Conservation (phyloP, 805 yeast species). For the Yamadazyma sp. region DNA sequence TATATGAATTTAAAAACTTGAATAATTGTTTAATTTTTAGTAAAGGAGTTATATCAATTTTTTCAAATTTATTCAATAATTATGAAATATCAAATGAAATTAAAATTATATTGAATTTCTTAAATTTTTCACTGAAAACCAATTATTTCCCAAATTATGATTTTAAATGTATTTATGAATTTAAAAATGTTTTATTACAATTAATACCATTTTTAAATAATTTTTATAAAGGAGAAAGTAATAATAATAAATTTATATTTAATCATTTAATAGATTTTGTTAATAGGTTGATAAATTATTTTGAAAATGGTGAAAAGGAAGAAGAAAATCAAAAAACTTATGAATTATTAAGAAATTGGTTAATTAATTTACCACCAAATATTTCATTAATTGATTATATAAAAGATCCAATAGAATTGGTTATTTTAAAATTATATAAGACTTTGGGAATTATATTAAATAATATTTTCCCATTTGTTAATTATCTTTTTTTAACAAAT, state of each 20-base stretch:
- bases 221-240: background rate
- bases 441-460: constrained; percentile 16
- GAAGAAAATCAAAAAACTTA: constrained; percentile 11
- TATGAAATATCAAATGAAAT: constrained; percentile 3
- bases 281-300: background rate
- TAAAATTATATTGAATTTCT: constrained; percentile 11
- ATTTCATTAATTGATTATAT: constrained; percentile 11
- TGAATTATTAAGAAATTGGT: constrained; percentile 19
- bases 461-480: constrained; percentile 21
- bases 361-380: constrained; percentile 19
- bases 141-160: constrained; percentile 16
- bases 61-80: constrained; percentile 12
- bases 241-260: constrained; percentile 1
- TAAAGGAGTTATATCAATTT: constrained; percentile 19
- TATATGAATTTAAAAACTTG: constrained; percentile 19
- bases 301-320: background rate
- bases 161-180: constrained; percentile 14
- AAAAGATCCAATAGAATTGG: constrained; percentile 13
- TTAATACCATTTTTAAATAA: constrained; percentile 4
- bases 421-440: constrained; percentile 14
- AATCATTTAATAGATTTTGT: constrained; percentile 1
- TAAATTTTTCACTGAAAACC: constrained; percentile 17
- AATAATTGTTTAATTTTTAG: constrained; percentile 18
- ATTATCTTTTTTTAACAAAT: constrained; percentile 18
- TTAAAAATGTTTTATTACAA: constrained; percentile 5